A percentile compares a stretch with the other conserved stretches of the same genome.
These are phyloP conservation scores for Suillus variegatus DNA, from an alignment of 768 basidiomycete species.

Conservation along the genomic window DNA sequence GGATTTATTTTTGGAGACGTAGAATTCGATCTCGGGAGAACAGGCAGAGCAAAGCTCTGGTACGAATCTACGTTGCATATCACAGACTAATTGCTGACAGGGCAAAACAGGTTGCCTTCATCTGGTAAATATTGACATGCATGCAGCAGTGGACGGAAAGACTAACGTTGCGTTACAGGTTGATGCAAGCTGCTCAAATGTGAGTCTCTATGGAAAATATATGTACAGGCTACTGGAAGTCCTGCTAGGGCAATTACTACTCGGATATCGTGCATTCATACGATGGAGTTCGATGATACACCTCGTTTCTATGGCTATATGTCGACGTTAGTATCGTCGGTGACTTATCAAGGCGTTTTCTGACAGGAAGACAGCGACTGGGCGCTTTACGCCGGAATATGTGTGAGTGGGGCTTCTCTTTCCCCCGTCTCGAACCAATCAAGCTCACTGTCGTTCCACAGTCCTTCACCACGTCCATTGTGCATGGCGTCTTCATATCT, in stretches of 20 bases:
- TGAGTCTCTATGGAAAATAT: no score
- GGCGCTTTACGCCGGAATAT: neutral
- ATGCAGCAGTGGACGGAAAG: no score
- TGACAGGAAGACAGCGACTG: neutral
- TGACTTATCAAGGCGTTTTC: no score
- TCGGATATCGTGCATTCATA: neutral
- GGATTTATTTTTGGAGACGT: neutral
- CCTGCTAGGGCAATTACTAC: neutral
- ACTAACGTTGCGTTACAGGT: no score
- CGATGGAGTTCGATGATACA: neutral
- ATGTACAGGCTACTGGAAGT: no score
- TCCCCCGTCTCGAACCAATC: neutral
- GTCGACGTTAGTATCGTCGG: neutral
- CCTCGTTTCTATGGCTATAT: neutral
- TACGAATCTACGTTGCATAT: neutral
- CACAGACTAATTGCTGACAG: no score
- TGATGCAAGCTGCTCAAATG: no score
- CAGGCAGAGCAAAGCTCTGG: neutral
- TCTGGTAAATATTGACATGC: no score
- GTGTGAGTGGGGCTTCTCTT: neutral
- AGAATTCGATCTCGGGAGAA: neutral
- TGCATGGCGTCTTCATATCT: neutral
- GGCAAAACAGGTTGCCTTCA: no score
- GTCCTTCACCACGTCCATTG: slow-evolving; percentile 1
- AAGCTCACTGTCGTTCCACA: neutral